A percentile compares a stretch with the other conserved stretches of the same genome.
phyloP scores from a whole-genome alignment of 768 basidiomycete species.

The Russula earlei region DNA sequence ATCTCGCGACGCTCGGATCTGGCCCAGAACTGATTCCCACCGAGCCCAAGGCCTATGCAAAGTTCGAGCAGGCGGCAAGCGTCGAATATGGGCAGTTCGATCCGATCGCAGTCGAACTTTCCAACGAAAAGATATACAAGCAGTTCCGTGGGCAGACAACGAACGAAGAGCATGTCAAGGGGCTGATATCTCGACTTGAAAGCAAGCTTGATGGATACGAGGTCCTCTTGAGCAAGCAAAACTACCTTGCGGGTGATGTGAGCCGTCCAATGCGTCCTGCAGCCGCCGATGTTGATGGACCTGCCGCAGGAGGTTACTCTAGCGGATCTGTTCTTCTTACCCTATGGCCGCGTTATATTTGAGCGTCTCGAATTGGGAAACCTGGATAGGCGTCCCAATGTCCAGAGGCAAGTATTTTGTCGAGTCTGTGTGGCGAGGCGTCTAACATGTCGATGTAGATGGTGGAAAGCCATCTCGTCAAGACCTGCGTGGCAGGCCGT shows the following conservation, averaged over 20 bases:
- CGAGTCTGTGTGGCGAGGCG: neutral
- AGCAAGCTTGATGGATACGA: constrained; percentile 8
- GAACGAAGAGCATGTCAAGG: neutral
- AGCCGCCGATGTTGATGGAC: too few species aligned
- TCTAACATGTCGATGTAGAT: neutral
- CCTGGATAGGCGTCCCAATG: constrained; percentile 3
- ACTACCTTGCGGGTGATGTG: constrained; percentile 13
- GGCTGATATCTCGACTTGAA: neutral
- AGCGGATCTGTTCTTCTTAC: constrained; percentile 11
- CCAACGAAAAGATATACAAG: neutral
- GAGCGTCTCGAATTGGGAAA: neutral
- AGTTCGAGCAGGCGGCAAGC: constrained; percentile 25
- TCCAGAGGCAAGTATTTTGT: neutral
- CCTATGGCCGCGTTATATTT: neutral
- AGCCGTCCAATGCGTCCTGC: neutral
- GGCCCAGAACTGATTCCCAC: constrained; percentile 18
- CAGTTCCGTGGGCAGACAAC: neutral
- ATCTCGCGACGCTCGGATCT: constrained; percentile 22
- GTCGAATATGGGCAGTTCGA: constrained; percentile 21
- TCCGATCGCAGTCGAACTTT: neutral
- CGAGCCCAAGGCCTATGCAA: constrained; percentile 21
- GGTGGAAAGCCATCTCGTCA: constrained; percentile 11
- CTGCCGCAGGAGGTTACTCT: constrained; percentile 5
- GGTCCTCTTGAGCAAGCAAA: constrained; percentile 1
- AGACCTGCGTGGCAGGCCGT: constrained; percentile 7